Base-by-base conservation (phyloP, 2,329 filamentous ascomycete species). In the Passalora sequoiae region DNA sequence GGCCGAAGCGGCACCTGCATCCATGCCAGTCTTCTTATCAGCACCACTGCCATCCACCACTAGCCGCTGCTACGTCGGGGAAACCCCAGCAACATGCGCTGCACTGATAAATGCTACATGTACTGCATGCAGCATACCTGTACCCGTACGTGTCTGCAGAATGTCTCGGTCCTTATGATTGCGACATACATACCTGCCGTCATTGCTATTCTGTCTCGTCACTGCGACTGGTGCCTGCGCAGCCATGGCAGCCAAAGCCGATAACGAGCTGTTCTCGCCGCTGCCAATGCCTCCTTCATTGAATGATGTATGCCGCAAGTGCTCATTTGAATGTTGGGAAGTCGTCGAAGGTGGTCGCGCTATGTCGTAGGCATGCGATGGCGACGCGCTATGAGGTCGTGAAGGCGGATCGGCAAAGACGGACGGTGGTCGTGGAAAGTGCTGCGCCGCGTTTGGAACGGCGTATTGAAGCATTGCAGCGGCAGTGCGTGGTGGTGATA, bases 291-390 rank as follows among this genome's bases (percentile, higher is more conserved):
- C 33, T 17, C 30, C 15, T 12, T 4, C 39, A 38, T 17, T 42
- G 28, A 44, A 44, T 9, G 48, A 51, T 19, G 31, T 9, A 16
- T 44, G 48, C 24, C 45, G 40, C 4, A n/a, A 15, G 24, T 44
- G 32, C 21, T 43, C 45, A 16, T 31, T 39, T 20, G 81, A 65
- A 61, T 70, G 66, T 65, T 65, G 68, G 12, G 73, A 73, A 43
- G 69, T 70, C 21, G 72, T 71, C 38, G 76, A 76, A 4, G 75
- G 73, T 19, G 72, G 73, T 33, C 74, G 69, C 40, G 76, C 74
- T 41, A 73, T 72, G 30, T 74, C 70, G 53, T 70, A 66, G 44
- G 66, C 43, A 30, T 35, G 8, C 10, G 25, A 33, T 4, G 27
- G 33, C n/a, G 15, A 19, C 27, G 33, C 35, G 41, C 30, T 43